phyloP scores from a whole-genome alignment of 2,329 filamentous ascomycete genomes.

The Colletotrichum phormii region DNA sequence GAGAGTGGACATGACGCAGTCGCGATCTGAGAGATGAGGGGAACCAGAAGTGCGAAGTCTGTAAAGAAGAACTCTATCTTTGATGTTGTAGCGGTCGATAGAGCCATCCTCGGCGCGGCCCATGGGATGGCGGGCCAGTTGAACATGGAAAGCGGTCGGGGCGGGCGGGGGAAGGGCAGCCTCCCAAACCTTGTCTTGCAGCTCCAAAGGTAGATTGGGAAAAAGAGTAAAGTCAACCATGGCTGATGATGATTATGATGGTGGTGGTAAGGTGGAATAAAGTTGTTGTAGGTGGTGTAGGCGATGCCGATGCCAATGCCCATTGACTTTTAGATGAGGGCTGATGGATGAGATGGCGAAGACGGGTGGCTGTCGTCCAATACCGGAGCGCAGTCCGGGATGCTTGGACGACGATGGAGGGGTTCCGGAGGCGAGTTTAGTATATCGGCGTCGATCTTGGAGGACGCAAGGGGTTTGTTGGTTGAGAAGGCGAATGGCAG shows the following conservation, averaged over 20 bases:
- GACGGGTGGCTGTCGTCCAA: neutral
- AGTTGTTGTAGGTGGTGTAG: neutral
- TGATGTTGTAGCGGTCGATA: conserved; percentile 5
- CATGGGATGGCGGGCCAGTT: conserved; percentile 8
- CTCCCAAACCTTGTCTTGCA: conserved; percentile 18
- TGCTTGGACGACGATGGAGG: neutral
- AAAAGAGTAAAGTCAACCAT: neutral
- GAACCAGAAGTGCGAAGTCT: neutral
- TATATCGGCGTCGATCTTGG: neutral
- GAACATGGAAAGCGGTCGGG: conserved; percentile 5
- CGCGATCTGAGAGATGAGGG: neutral
- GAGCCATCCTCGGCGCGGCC: conserved; percentile 21
- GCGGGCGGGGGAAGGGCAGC: conserved; percentile 2
- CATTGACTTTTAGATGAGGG: neutral
- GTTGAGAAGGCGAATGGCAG: neutral
- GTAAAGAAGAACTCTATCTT: conserved; percentile 14
- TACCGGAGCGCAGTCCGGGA: neutral
- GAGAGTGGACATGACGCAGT: conserved; percentile 16
- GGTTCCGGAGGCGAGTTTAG: neutral
- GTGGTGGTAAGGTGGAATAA: neutral
- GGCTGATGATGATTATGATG: neutral
- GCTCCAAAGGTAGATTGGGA: neutral
- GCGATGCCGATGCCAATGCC: neutral
- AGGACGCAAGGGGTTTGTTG: neutral
- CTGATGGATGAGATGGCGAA: neutral